Percentiles rank a stretch among this genome's conserved stretches.
These are phyloP conservation scores for Allodekkera sacchari DNA, from an alignment of 805 yeast genomes.

Conservation along the genomic window DNA sequence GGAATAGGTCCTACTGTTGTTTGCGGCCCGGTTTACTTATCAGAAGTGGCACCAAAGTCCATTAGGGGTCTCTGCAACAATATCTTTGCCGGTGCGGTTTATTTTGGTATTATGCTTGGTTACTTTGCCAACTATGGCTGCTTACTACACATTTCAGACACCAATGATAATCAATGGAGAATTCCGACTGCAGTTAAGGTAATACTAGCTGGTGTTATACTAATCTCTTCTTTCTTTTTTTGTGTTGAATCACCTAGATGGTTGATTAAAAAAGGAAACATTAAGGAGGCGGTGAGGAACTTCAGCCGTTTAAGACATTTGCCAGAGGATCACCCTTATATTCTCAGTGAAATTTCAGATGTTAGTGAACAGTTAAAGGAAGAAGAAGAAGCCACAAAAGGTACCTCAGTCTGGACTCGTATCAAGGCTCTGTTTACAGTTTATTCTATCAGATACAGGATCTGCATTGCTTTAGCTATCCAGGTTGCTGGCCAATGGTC, in stretches of 20 bases:
- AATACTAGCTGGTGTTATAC: constrained; percentile 37
- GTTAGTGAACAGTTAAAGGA: constrained; percentile 37
- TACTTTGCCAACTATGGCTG: constrained; percentile 46
- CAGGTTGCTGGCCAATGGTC: constrained; percentile 52
- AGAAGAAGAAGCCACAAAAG: constrained; percentile 15
- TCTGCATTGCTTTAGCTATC: constrained; percentile 31
- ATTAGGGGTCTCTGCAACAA: constrained; percentile 46
- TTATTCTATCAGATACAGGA: constrained; percentile 37
- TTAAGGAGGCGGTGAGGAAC: constrained; percentile 31
- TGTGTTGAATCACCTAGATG: constrained; percentile 46
- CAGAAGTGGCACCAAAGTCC: constrained; percentile 45
- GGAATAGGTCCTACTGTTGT: constrained; percentile 52
- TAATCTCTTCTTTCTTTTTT: constrained; percentile 31
- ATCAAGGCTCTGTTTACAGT: constrained; percentile 29
- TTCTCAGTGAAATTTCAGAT: constrained; percentile 42
- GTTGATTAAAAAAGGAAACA: constrained; percentile 34
- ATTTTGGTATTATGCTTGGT: constrained; percentile 42
- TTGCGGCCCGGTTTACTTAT: constrained; percentile 45
- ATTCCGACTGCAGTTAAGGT: constrained; percentile 42
- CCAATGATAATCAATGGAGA: constrained; percentile 39
- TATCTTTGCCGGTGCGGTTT: constrained; percentile 50
- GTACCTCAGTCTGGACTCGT: constrained; percentile 15
- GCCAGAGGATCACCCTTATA: constrained; percentile 38
- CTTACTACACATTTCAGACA: constrained; percentile 32
- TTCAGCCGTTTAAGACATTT: constrained; percentile 37